Base-by-base conservation (phyloP, 1,139 yeast species). In the Yamadazyma oceani region DNA sequence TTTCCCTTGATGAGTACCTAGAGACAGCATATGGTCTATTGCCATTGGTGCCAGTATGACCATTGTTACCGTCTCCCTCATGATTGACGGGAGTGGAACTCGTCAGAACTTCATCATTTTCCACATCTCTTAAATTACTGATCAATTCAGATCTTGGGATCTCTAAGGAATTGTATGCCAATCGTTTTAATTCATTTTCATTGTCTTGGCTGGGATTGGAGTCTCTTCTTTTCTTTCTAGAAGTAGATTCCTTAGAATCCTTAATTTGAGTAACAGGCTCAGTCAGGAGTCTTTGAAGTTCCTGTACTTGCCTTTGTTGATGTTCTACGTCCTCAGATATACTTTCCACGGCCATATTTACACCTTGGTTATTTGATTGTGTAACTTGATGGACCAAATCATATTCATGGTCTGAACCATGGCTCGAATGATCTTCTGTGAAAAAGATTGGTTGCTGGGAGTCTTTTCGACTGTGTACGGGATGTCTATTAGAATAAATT, bases 1-100 rank as follows among this genome's bases (percentile, higher is more conserved):
- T 72, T 48, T 85, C 94, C 34, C 75, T 75, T 8, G 62, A 53
- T n/a, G 23, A 29, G 9, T 29, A 24, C 16, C 19, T 29, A 29
- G 32, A 19, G n/a, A 29, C 15, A 8, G 17, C 17, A 5, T 15
- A 16, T 16, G 19, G 30, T 16, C 12, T 27, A 11, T 8, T 6
- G 16, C 6, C 13, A 4, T 26, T 26, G 15, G 15, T 14, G 10
- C 10, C 10, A 12, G 10, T 13, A 10, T 14, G 10, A 5, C 16
- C 28, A 26, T 8, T 27, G 9, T 7, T 16, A 15, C 13, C n/a
- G 5, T n/a, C 13, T 7, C 5, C 12, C 7, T 29, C 26, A 31
- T 10, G 16, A 8, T 31, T 14, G 5, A 27, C 13, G 4, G 27
- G 12, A 11, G 4, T n/a, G 8, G 35, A 15, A 24, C 17, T 17